Base-by-base conservation (phyloP, 148 eudicot species). In the Fallopia convolvulus region DNA sequence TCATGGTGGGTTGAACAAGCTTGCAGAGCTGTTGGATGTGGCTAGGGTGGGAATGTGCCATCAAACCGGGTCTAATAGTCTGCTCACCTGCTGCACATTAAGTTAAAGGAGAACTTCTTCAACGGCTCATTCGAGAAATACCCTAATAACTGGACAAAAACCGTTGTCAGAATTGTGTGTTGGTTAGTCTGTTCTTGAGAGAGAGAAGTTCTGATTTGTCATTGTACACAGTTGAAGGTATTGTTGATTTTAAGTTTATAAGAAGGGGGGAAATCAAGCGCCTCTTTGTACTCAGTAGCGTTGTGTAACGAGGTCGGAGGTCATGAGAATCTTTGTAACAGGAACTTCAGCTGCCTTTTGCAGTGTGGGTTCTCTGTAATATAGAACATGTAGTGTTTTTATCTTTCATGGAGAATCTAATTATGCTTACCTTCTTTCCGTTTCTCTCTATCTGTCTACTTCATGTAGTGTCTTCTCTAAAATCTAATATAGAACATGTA, bases 21-120 rank as follows among this genome's bases (percentile, higher is more conserved):
- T 73, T 20, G 75, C 75, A 7, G 75, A 73, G 75, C n/a, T 73
- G 53, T 73, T 73, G 75, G 75, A 73, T 44, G 75, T 73, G 75
- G 75, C 75, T 17, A 46, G 75, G 75, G 75, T 73, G 3, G 75
- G 75, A 48, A 73, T 46, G 55, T 73, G 75, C 47, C 75, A 73
- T 12, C 75, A 73, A 9, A 55, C 75, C 55, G 75, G 75, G 46
- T 73, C 75, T 3, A 55, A 73, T 20, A 73, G 75, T 18, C 33
- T 73, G 50, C 75, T 73, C 30, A 73, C 75, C 21, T 73, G 53
- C 17, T 73, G 75, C 75, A 44, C 75, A 23, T 73, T 73, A 73
- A 73, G 39, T 48, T 73, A 55, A 73, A 73, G 75, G 75, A 73
- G 33, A 42, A 13, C 75, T 73, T 44, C 75, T 73, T 73, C 55